phyloP scores from a whole-genome alignment of 2,329 filamentous ascomycete genomes.

The Cordyceps militaris region DNA sequence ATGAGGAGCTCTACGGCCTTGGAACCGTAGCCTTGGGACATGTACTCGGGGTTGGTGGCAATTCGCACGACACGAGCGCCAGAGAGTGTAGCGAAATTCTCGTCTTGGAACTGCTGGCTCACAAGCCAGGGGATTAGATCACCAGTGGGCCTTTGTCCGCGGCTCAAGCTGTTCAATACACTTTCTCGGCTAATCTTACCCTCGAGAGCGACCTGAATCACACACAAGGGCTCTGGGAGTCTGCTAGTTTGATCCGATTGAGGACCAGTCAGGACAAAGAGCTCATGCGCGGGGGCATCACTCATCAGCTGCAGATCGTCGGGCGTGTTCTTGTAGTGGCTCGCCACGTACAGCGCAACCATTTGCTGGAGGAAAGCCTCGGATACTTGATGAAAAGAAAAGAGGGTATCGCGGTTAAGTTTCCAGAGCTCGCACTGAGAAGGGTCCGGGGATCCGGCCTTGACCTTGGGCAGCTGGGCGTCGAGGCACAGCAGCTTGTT shows the following conservation, averaged over 20 bases:
- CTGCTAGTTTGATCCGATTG: slow-evolving; percentile 68
- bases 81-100: slow-evolving; percentile 88
- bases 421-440: slow-evolving; percentile 85
- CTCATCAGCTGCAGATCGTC: slow-evolving; percentile 99
- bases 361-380: slow-evolving; percentile 97
- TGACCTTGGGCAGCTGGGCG: slow-evolving; percentile 73
- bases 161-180: slow-evolving; percentile 79
- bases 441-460: slow-evolving; percentile 83
- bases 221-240: slow-evolving; percentile 87
- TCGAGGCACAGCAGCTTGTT: slow-evolving; percentile 92
- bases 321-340: slow-evolving; percentile 96
- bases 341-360: slow-evolving; percentile 95
- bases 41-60: slow-evolving; percentile 91
- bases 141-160: slow-evolving; percentile 81
- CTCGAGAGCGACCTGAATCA: slow-evolving; percentile 90
- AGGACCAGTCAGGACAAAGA: slow-evolving; percentile 89
- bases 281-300: slow-evolving; percentile 90
- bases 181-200: slow-evolving; percentile 91
- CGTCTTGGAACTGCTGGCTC: slow-evolving; percentile 96
- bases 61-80: slow-evolving; percentile 90
- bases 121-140: slow-evolving; percentile 97
- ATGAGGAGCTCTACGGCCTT: slow-evolving; percentile 79
- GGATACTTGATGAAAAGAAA: slow-evolving; percentile 94
- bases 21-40: slow-evolving; percentile 87
- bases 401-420: slow-evolving; percentile 94